Evolutionary conservation across 73 alveolate species (phyloP).

Genomic region (Paramecium caudatum): DNA sequence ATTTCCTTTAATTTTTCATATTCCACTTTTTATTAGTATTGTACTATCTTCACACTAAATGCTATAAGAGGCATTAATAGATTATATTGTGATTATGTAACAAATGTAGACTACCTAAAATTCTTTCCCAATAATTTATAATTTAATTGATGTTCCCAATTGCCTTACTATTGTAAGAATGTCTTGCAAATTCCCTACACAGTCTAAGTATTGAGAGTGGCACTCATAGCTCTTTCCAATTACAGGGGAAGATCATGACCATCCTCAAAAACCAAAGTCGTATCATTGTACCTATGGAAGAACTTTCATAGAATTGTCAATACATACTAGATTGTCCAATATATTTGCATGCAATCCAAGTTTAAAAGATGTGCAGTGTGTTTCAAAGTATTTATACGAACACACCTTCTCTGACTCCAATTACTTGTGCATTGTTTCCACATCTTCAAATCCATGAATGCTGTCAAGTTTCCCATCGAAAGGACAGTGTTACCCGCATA

Average conservation of each 20-base stretch:
- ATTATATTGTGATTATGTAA: not conserved
- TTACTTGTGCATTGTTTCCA: not conserved
- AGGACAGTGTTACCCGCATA: not conserved
- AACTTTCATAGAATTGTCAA: not conserved
- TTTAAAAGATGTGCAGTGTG: not conserved
- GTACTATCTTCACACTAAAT: not conserved
- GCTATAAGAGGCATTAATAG: not conserved
- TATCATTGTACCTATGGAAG: constrained; percentile 10
- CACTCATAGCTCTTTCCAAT: constrained; percentile 29
- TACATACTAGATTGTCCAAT: constrained; percentile 22
- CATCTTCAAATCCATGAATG: not conserved
- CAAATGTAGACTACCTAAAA: no score
- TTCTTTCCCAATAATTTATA: no score
- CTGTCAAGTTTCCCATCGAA: not conserved
- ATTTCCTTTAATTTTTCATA: no score
- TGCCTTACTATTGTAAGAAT: not conserved
- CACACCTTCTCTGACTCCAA: not conserved
- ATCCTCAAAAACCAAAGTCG: constrained; percentile 13
- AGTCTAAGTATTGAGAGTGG: not conserved
- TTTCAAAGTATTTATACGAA: not conserved
- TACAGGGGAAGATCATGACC: constrained; percentile 43
- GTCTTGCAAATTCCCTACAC: not conserved
- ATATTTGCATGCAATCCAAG: not conserved
- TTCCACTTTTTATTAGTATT: no score
- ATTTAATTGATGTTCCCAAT: not conserved